Conservation (phyloP, 805 yeast species). For the Saccharomyces paradoxus region DNA sequence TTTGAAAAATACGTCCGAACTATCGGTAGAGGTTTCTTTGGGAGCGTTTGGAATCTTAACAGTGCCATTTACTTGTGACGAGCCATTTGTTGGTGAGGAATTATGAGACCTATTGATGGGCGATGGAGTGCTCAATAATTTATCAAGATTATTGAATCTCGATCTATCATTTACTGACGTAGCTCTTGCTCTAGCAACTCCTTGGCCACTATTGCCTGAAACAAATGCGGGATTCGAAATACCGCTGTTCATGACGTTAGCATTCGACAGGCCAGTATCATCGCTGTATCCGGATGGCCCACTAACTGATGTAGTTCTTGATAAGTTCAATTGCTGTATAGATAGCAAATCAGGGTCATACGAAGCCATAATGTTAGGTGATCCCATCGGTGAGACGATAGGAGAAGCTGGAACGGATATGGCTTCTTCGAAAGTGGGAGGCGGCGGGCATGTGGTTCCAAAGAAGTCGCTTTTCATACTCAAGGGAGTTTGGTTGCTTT, state of each 20-base stretch:
- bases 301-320: constrained; percentile 18
- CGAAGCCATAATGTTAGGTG: constrained; percentile 12
- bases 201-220: constrained; percentile 1
- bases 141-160: constrained; percentile 17
- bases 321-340: constrained; percentile 18
- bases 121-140: constrained; percentile 8
- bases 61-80: constrained; percentile 1
- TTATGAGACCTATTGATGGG: background rate
- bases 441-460: constrained; percentile 18
- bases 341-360: constrained; percentile 14
- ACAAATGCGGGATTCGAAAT: constrained; percentile 1
- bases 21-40: background rate
- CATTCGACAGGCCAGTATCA: constrained; percentile 1
- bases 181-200: background rate
- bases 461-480: background rate
- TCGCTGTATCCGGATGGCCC: constrained; percentile 8
- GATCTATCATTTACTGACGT: constrained; percentile 4
- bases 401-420: constrained; percentile 41
- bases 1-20: constrained; percentile 3
- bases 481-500: background rate
- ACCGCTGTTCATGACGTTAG: background rate
- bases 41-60: background rate
- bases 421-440: constrained; percentile 63
- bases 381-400: constrained; percentile 20
- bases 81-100: background rate